A percentile compares a stretch with the other conserved stretches of the same genome.
Evolutionary conservation across 164 flowering plant genomes (phyloP).

Genomic region (Umbilicus rupestris): DNA sequence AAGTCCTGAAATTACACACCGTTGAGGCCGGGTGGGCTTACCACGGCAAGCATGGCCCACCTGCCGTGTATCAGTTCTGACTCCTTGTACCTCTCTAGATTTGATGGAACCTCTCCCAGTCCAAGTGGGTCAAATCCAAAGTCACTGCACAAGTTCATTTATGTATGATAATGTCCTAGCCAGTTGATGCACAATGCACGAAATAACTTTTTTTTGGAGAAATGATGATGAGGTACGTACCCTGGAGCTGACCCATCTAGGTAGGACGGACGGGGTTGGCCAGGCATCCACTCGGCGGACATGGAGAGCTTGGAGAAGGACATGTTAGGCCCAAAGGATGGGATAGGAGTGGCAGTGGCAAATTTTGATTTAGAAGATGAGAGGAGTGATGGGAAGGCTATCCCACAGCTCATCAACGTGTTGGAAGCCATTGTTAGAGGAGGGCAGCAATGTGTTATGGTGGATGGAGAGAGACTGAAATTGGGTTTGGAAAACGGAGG

Average conservation of each 20-base stretch:
- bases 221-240: too few species aligned
- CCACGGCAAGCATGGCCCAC: conserved; percentile 99
- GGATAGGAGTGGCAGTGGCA: conserved; percentile 31
- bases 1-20: too few species aligned
- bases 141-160: conserved; percentile 73
- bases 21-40: conserved; percentile 20
- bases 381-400: conserved; percentile 54
- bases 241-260: conserved; percentile 99
- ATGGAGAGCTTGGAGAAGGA: conserved; percentile 46
- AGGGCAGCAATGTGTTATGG: too few species aligned
- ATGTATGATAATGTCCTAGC: too few species aligned
- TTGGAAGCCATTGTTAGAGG: conserved; percentile 52
- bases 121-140: conserved; percentile 97
- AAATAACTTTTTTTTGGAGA: too few species aligned
- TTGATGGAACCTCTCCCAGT: conserved; percentile 84
- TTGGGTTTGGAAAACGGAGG: conserved; percentile 4
- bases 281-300: conserved; percentile 99
- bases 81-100: conserved; percentile 93
- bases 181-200: too few species aligned
- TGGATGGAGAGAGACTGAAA: neutral
- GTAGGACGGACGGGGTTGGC: conserved; percentile 91
- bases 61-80: conserved; percentile 94
- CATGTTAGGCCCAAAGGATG: conserved; percentile 22
- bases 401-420: conserved; percentile 66
- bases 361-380: conserved; percentile 76